Evolutionary conservation across 1,284 basidiomycete genomes (phyloP), one percentile per base, ranked within the genome.

Genomic region (Calocybe gambosa): DNA sequence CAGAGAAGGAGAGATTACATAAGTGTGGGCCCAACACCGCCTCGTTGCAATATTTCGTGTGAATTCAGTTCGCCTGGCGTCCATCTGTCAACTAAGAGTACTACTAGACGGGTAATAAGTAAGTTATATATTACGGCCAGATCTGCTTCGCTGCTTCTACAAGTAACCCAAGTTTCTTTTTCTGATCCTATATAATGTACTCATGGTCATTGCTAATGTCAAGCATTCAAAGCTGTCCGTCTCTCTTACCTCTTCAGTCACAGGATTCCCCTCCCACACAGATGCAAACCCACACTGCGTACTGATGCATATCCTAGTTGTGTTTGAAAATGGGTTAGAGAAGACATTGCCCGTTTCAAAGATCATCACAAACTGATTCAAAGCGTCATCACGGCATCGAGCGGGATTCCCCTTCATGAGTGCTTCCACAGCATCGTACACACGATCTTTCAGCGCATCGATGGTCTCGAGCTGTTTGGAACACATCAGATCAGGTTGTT

Each of bases 241-340:
- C 13, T 13, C 3, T 3, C 59, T 41, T 54, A 69, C 77, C 53
- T 77, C 69, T 57, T 77, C 72, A 7, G 74, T 75, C 39, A 84
- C 63, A 9, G 69, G 69, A 57, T 84, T 85, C 0, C 83, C 83
- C 50, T 84, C 75, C 57, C 78, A 76, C 29, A 82, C 79, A 1
- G 77, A 80, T 16, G 82, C 80, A 57, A 88, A 89, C 2, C 85
- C 87, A 53, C 86, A 89, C 62, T 89, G 86, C 1, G 84, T 77
- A 47, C 80, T 82, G 57, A 89, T 77, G 46, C 74, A 77, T 19
- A 89, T 68, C 55, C 80, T 83, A 51, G 35, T 33, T 18, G 35
- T 25, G 12, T 25, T 26, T 42, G n/a, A 52, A 50, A 25, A 41
- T 13, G 36, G 26, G 12, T 26, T 42, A 34, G 35, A 21, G 20